Percentiles rank a stretch among this genome's conserved stretches.
These are phyloP conservation scores for Apocynum venetum DNA, from an alignment of 257 asterid genomes.

Conservation along the genomic window DNA sequence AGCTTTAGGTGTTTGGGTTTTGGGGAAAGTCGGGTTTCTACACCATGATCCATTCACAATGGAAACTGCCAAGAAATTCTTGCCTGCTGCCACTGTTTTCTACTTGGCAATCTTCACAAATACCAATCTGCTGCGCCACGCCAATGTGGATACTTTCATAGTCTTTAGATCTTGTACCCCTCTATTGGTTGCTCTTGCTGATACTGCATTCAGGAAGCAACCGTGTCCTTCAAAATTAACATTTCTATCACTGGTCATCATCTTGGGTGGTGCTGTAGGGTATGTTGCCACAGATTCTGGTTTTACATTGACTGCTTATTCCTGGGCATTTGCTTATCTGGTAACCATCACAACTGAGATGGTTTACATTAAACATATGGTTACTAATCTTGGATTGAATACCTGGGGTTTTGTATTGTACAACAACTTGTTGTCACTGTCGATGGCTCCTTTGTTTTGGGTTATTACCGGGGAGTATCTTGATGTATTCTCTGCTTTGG, in stretches of 20 bases:
- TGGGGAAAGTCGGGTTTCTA: slow-evolving; percentile 72
- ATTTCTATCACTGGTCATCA: slow-evolving; percentile 56
- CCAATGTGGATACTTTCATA: slow-evolving; percentile 93
- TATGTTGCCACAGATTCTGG: slow-evolving; percentile 90
- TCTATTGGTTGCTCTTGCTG: slow-evolving; percentile 84
- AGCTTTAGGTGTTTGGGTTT: slow-evolving; percentile 75
- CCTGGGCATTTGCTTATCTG: slow-evolving; percentile 93
- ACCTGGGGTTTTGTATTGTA: slow-evolving; percentile 96
- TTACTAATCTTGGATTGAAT: slow-evolving; percentile 84
- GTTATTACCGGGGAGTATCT: slow-evolving; percentile 79
- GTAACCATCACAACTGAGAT: slow-evolving; percentile 93
- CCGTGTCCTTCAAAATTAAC: slow-evolving; percentile 82
- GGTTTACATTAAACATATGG: slow-evolving; percentile 99
- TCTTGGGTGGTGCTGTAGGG: slow-evolving; percentile 80
- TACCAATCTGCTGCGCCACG: slow-evolving; percentile 88
- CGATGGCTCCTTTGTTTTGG: slow-evolving; percentile 97
- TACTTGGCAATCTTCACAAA: slow-evolving; percentile 87
- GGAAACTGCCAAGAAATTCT: slow-evolving; percentile 79
- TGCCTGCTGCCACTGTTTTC: slow-evolving; percentile 90
- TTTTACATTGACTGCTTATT: slow-evolving; percentile 75
- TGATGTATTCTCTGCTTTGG: slow-evolving; percentile 57
- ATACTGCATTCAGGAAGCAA: slow-evolving; percentile 75
- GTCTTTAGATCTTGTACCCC: slow-evolving; percentile 88
- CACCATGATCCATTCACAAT: slow-evolving; percentile 73
- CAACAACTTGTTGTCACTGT: slow-evolving; percentile 77